Evolutionary conservation across 257 asterid genomes (phyloP).

Genomic region (Paulownia fortunei): DNA sequence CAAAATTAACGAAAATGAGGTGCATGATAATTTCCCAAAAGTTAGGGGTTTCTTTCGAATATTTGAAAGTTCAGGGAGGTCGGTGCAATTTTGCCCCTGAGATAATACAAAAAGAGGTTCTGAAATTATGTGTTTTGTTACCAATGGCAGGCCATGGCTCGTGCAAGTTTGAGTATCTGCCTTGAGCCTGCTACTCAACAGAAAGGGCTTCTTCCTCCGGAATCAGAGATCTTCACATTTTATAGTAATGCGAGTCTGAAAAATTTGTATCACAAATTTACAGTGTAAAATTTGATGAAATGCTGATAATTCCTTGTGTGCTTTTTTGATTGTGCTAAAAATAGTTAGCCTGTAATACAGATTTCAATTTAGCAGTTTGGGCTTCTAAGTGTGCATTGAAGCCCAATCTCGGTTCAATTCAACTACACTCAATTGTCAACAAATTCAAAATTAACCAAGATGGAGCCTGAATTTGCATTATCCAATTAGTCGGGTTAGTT

Average conservation of each 20-base stretch:
- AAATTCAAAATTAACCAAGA: no score
- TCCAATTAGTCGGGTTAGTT: no score
- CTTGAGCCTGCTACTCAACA: conserved; percentile 34
- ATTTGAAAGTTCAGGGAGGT: no score
- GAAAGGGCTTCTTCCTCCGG: not conserved
- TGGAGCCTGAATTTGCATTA: no score
- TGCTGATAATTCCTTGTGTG: not conserved
- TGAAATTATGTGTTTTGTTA: conserved; percentile 12
- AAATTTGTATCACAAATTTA: not conserved
- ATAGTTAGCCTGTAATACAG: not conserved
- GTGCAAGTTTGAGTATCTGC: conserved; percentile 71
- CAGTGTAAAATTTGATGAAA: not conserved
- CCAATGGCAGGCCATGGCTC: conserved; percentile 66
- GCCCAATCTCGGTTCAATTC: not conserved
- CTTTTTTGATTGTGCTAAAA: not conserved
- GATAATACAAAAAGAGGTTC: not conserved
- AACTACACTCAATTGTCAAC: no score
- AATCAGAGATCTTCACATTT: conserved; percentile 16
- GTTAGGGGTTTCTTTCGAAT: no score
- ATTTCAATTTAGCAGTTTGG: not conserved
- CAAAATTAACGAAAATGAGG: no score
- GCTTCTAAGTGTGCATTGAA: not conserved
- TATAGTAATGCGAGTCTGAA: not conserved
- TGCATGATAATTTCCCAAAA: no score
- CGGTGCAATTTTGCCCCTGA: no score